phyloP scores from a whole-genome alignment of 305 asterid genomes.

The Fraxinus ornus region DNA sequence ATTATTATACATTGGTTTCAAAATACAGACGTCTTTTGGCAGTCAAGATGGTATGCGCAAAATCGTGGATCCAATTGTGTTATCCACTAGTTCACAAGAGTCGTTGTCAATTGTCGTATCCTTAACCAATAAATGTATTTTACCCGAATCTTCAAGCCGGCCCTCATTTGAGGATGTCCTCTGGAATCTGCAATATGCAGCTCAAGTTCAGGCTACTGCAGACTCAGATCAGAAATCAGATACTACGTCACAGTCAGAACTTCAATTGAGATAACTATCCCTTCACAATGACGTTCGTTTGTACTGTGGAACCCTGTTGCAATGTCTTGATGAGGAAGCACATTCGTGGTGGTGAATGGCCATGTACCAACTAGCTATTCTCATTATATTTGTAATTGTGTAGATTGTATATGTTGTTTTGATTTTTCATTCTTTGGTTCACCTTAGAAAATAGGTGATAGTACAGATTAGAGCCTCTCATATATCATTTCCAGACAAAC shows the following conservation, averaged over 20 bases:
- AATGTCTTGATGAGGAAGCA: background rate
- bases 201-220: constrained; percentile 91
- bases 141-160: constrained; percentile 56
- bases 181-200: constrained; percentile 94
- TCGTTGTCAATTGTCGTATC: constrained; percentile 70
- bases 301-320: background rate
- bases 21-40: constrained; percentile 68
- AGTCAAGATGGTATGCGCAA: constrained; percentile 84
- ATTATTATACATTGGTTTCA: constrained; percentile 12
- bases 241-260: constrained; percentile 47
- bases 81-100: constrained; percentile 82
- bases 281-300: background rate
- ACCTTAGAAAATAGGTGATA: constrained; percentile 12
- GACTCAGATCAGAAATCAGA: constrained; percentile 88
- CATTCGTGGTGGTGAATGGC: background rate
- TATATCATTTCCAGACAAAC: background rate
- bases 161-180: constrained; percentile 92
- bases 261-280: constrained; percentile 26
- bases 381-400: background rate
- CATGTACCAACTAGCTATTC: background rate
- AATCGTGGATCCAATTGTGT: constrained; percentile 82
- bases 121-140: constrained; percentile 86
- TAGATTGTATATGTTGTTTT: constrained; percentile 15
- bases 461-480: constrained; percentile 16
- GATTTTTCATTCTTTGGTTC: background rate